Conservation (phyloP, 305 asterid species). For the Lippia alba region DNA sequence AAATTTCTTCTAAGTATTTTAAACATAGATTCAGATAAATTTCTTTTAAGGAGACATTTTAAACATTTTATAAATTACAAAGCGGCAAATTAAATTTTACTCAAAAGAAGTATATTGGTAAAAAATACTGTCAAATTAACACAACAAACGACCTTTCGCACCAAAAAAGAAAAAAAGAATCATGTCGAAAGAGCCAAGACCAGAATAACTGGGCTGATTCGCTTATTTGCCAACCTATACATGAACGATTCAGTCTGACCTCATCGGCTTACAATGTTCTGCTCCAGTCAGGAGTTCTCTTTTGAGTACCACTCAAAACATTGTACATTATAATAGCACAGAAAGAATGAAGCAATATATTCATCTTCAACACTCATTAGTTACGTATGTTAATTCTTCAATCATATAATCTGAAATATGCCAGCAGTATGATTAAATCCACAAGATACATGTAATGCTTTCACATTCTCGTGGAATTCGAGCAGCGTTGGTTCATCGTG, state of each 20-base stretch:
- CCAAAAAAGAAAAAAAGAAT: too few relatives aligned
- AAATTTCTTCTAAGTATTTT: too few relatives aligned
- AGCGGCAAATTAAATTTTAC: too few relatives aligned
- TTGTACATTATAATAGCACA: background rate
- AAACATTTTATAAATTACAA: too few relatives aligned
- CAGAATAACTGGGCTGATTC: too few relatives aligned
- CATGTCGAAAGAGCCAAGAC: too few relatives aligned
- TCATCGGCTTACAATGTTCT: background rate
- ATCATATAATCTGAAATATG: slow-evolving; percentile 48
- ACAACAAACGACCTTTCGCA: too few relatives aligned
- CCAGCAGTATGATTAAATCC: slow-evolving; percentile 96
- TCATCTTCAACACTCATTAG: background rate
- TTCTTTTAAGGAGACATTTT: too few relatives aligned
- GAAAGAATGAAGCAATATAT: slow-evolving; percentile 11
- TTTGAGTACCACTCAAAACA: background rate
- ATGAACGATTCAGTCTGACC: slow-evolving; percentile 7
- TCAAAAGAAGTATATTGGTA: too few relatives aligned
- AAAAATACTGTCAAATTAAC: too few relatives aligned
- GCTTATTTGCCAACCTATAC: background rate
- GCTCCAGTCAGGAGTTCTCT: slow-evolving; percentile 2
- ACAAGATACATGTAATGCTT: slow-evolving; percentile 79
- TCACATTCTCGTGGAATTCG: slow-evolving; percentile 48
- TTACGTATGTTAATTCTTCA: background rate
- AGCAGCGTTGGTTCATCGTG: slow-evolving; percentile 62
- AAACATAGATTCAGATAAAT: too few relatives aligned